Evolutionary conservation across 805 yeast species (phyloP).

Genomic region (Hanseniaspora lachancei): DNA sequence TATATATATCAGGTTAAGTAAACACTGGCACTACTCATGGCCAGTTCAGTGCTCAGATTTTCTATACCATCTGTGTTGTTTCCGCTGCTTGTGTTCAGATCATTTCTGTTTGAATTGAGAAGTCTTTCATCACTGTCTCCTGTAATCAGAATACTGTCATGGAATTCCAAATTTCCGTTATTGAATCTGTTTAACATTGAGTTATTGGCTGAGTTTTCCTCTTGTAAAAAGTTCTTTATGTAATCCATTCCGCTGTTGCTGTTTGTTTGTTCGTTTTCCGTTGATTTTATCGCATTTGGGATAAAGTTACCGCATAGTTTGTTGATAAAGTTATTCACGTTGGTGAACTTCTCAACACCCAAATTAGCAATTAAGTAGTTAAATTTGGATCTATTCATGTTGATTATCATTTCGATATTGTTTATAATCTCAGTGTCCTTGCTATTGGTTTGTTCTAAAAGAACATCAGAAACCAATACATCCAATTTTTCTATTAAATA

Average conservation of each 20-base stretch:
- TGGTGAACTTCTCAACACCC: conserved; percentile 2
- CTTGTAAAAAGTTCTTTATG: not conserved
- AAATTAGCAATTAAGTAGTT: not conserved
- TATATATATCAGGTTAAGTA: not conserved
- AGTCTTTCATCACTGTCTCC: conserved; percentile 1
- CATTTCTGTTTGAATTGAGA: not conserved
- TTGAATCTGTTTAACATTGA: not conserved
- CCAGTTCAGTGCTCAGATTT: not conserved
- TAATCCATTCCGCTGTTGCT: not conserved
- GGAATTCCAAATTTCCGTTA: not conserved
- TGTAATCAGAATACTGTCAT: conserved; percentile 9
- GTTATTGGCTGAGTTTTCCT: not conserved
- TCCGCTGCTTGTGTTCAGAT: not conserved
- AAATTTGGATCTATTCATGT: conserved; percentile 3
- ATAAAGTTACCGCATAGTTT: not conserved
- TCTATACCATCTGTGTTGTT: not conserved
- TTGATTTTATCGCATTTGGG: not conserved
- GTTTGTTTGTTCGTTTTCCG: not conserved
- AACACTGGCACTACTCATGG: not conserved
- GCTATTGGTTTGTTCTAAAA: not conserved
- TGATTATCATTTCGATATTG: conserved; percentile 9
- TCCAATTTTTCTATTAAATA: conserved; percentile 27
- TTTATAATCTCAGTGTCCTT: not conserved
- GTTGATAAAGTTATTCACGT: conserved; percentile 3
- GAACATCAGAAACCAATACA: conserved; percentile 6